Evolutionary conservation across 2,329 filamentous ascomycete species (phyloP), one percentile per base, ranked within the genome.

Genomic region (Claviceps paspali): DNA sequence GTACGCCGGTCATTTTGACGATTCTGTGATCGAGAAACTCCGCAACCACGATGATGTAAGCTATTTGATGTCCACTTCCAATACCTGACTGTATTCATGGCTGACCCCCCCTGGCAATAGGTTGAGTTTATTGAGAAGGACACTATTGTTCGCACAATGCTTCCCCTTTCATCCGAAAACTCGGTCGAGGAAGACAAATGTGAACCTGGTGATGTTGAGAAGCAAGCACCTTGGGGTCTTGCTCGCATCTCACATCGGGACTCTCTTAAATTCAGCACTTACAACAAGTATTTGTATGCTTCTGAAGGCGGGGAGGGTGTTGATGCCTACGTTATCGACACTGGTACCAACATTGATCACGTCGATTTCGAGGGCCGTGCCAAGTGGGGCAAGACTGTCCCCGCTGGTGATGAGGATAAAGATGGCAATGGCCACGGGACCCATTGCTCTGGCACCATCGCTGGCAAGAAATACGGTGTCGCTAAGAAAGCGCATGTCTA

Each of bases 381-480:
- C 50, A 69, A 75, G 53, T 98, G 91, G 91, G 91, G 91, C 59
- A 91, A 93, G 76, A 98, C 91, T 49, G 87, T 98, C 51, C 92
- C 92, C 43, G 49, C 61, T 33, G 79, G 78, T 43, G 87, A 98
- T 56, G 79, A 72, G 35, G 91, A 98, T 56, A 70, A 75, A 50
- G 91, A 98, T 65, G 91, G 91, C 61, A 98, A 98, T 53, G 91
- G 91, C 44, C 91, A 98, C 70, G 91, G 91, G 53, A 98, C 91
- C 54, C 91, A 98, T 73, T 98, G 91, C 78, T 96, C 91, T 46
- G 91, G 91, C 52, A 98, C 92, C 45, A 80, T 98, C 53, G 91
- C 83, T 47, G 91, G 92, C 59, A 92, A 91, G 77, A 95, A 94
- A 71, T 98, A 94, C 58, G 91, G 91, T 75, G 91, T 98, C 46